Evolutionary conservation across 2,329 filamentous ascomycete species (phyloP), one percentile per base, ranked within the genome.

Genomic region (Didymella exigua): DNA sequence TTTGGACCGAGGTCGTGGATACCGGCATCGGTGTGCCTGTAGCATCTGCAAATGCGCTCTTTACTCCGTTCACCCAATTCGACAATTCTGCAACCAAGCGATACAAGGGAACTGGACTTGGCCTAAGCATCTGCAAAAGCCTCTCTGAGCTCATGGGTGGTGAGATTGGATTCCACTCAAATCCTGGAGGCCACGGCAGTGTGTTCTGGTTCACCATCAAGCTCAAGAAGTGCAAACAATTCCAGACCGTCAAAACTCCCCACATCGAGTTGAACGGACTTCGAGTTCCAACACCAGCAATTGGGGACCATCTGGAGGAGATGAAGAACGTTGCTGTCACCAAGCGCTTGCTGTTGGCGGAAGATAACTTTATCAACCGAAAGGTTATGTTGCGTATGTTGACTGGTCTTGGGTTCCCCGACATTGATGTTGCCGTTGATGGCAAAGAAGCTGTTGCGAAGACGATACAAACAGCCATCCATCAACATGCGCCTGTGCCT

Each of bases 111-210:
- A 85, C 82, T 5, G 83, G 83, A 0, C 71, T 86, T 2, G 83
- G 83, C 2, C 70, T 86, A 3, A 82, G 81, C 9, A 86, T 86
- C 31, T 84, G 81, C 58, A 85, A 84, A 62, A 82, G 79, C 48
- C 66, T 86, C 10, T 79, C 79, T 0, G 81, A 84, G 62, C 74
- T 84, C 21, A 84, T 85, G 82, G 81, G 80, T 19, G 84, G 84
- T 1, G 69, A 77, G 3, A 77, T 83, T 16, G 79, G 80, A 4
- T 82, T 76, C 58, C 69, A 69, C 23, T 73, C 76, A 0, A 84
- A 84, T 46, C 76, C 77, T 0, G 75, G 78, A 11, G 72, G 75
- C 2, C 68, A 66, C 1, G 82, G 82, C 7, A 84, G 81, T 61
- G 61, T 68, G 1, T 84, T 84, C 58, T 84, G 80, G 81, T 79